phyloP scores from a whole-genome alignment of 164 flowering plant genomes.

The Tetrastigma voinierianum region DNA sequence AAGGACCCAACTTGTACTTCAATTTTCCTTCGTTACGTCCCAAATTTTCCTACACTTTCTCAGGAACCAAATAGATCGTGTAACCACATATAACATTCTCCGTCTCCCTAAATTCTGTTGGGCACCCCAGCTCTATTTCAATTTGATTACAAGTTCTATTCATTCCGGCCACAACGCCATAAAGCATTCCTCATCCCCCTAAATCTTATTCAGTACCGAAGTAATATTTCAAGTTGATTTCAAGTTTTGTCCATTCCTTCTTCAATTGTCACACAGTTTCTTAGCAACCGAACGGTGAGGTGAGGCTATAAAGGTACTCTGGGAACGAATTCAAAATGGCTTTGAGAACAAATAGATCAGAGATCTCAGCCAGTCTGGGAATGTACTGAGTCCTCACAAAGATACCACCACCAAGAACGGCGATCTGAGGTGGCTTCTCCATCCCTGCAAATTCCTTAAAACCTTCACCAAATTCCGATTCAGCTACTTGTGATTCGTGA shows the following conservation, averaged over 20 bases:
- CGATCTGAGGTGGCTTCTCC: conserved; percentile 59
- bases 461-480: not conserved
- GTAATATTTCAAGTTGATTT: not conserved
- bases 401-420: conserved; percentile 83
- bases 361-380: conserved; percentile 78
- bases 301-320: conserved; percentile 37
- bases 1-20: no score
- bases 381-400: conserved; percentile 78
- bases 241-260: not conserved
- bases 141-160: no score
- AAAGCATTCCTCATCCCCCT: no score
- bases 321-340: conserved; percentile 83
- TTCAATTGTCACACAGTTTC: not conserved
- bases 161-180: no score
- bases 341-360: conserved; percentile 54
- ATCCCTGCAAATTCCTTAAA: conserved; percentile 10
- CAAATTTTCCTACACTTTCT: no score
- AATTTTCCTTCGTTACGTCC: no score
- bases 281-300: not conserved
- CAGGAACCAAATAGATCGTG: no score
- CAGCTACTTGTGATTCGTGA: no score
- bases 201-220: not conserved
- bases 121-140: no score
- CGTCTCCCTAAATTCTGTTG: no score
- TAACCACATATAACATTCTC: no score